Conservation (phyloP, 1,284 basidiomycete species). For the Sutorius eximius region DNA sequence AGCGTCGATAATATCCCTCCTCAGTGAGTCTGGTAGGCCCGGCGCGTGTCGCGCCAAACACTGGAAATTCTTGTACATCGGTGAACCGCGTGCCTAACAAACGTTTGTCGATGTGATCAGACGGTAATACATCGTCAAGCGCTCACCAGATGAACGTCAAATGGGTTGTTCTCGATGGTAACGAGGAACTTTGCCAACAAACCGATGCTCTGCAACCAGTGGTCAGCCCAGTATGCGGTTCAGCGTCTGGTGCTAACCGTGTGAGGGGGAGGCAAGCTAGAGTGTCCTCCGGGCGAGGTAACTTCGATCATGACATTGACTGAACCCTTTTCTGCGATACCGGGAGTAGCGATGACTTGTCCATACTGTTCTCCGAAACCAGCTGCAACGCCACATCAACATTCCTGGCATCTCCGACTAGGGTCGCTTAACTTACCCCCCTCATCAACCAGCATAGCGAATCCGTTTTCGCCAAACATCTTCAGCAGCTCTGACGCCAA, state of each 20-base stretch:
- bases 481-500: slow-evolving; percentile 40
- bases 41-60: slow-evolving; percentile 50
- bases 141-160: slow-evolving; percentile 28
- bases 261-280: slow-evolving; percentile 50
- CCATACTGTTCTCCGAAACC: slow-evolving; percentile 35
- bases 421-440: slow-evolving; percentile 35
- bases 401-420: background rate
- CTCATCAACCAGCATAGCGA: slow-evolving; percentile 53
- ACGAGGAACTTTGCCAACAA: slow-evolving; percentile 44
- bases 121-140: background rate
- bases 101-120: background rate
- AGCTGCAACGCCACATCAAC: slow-evolving; percentile 32
- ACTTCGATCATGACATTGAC: slow-evolving; percentile 49
- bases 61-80: slow-evolving; percentile 44
- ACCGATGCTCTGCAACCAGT: slow-evolving; percentile 41
- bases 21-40: slow-evolving; percentile 40
- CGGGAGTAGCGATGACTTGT: slow-evolving; percentile 43
- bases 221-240: background rate
- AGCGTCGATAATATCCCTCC: slow-evolving; percentile 38
- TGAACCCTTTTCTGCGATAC: slow-evolving; percentile 59
- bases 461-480: slow-evolving; percentile 52
- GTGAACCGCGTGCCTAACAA: slow-evolving; percentile 39
- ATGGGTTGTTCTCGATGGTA: slow-evolving; percentile 42
- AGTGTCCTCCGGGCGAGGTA: slow-evolving; percentile 56
- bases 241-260: slow-evolving; percentile 26